phyloP scores from a whole-genome alignment of 2,329 filamentous ascomycete genomes.

The Aspergillus glaucus region DNA sequence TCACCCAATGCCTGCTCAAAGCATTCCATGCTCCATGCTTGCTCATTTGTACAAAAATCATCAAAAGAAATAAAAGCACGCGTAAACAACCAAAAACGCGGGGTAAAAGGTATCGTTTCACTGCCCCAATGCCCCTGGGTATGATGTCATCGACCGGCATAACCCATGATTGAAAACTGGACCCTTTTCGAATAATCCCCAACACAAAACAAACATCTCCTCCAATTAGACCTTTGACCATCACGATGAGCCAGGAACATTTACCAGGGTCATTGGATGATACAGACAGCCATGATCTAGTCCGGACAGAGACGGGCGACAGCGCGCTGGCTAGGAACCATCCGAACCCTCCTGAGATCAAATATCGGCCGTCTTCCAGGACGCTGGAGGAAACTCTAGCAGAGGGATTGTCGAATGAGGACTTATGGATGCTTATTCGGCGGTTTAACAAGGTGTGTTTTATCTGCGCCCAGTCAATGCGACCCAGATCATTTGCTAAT shows the following conservation, averaged over 20 bases:
- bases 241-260: background rate
- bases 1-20: too few relatives aligned
- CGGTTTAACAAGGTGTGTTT: slow-evolving; percentile 63
- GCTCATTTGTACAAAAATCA: too few relatives aligned
- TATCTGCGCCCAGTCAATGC: background rate
- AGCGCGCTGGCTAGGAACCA: background rate
- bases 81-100: too few relatives aligned
- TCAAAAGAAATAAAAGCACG: too few relatives aligned
- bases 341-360: background rate
- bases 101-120: too few relatives aligned
- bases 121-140: too few relatives aligned
- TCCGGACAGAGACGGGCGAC: background rate
- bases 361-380: background rate
- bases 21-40: too few relatives aligned
- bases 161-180: too few relatives aligned
- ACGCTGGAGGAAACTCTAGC: slow-evolving; percentile 45
- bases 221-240: too few relatives aligned
- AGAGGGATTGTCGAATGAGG: slow-evolving; percentile 63
- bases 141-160: too few relatives aligned
- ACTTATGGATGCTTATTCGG: slow-evolving; percentile 65
- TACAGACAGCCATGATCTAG: background rate
- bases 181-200: too few relatives aligned
- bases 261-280: background rate
- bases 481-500: background rate
- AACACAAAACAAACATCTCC: too few relatives aligned